Evolutionary conservation across 2,329 filamentous ascomycete species (phyloP), one percentile per base, ranked within the genome.

Genomic region (Cladophialophora chaetospira): DNA sequence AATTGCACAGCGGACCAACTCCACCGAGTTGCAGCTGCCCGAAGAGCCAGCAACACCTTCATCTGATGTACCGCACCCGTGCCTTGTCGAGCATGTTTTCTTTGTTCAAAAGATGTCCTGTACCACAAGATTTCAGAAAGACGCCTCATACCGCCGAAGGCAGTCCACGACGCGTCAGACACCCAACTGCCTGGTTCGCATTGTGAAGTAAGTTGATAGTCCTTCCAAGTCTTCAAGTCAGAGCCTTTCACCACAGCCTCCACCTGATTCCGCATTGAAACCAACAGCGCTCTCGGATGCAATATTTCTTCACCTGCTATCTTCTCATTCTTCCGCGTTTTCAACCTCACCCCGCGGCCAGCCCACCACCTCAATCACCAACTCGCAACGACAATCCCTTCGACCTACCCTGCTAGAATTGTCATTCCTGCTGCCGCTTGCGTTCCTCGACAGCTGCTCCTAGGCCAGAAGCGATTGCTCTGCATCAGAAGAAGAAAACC

Each of bases 11-110:
- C 23, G 26, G 23, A 42, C 31, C 46, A 49, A 36, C 46, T 49
- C 46, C 48, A 51, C 48, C 48, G 35, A 51, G 35, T 51, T 51
- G 48, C 48, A 51, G 48, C 23, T 51, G 48, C 25, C 48, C 48
- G 48, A 51, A 46, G 15, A 21, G 36, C 48, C 48, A 42, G 23
- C 23, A 38, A 42, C 48, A 23, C 29, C 35, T 3, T 31, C 10
- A 19, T 15, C 23, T 43, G 9, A 51, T 40, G 25, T 42, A 28
- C 46, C 46, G 31, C 35, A 28, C 29, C 36, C 19, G 15, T 26
- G 23, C 13, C 47, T 44, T 28, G 31, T 31, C 48, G 23, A 23
- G 26, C 28, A 25, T 15, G 42, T 43, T 23, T 35, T 44, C 42
- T 28, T 44, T 44, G 19, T 25, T 26, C 23, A 8, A 15, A n/a